A percentile compares a stretch with the other conserved stretches of the same genome.
These are phyloP conservation scores for Leersia perrieri DNA, from an alignment of 176 grass and related monocot genomes.

Conservation along the genomic window DNA sequence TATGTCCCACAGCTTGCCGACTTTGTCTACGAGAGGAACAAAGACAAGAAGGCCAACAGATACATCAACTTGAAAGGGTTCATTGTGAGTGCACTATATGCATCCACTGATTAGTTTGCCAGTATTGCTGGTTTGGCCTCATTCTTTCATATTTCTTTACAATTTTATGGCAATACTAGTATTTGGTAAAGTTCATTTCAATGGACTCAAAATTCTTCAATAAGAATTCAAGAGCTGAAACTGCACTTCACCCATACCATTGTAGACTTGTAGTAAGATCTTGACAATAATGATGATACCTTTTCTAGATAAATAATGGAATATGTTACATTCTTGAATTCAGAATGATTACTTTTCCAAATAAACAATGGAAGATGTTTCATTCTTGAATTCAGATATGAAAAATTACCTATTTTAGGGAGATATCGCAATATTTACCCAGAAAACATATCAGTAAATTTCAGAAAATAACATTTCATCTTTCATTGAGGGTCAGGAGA, in stretches of 20 bases:
- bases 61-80: conserved; percentile 88
- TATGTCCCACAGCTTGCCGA: conserved; percentile 89
- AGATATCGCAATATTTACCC: background rate
- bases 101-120: background rate
- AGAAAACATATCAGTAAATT: background rate
- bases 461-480: background rate
- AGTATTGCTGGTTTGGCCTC: conserved; percentile 1
- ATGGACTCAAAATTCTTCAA: background rate
- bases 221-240: background rate
- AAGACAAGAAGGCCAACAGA: conserved; percentile 36
- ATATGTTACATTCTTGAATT: background rate
- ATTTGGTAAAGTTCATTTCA: background rate
- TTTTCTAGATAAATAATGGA: background rate
- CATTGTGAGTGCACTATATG: conserved; percentile 65
- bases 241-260: background rate
- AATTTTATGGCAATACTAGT: background rate
- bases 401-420: background rate
- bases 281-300: background rate
- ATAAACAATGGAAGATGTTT: background rate
- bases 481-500: background rate
- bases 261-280: background rate
- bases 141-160: background rate
- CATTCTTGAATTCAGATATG: background rate
- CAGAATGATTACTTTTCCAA: too few species aligned
- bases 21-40: conserved; percentile 72